These are phyloP conservation scores for Luffa acutangula DNA, from an alignment of 306 rosid species.

Conservation along the genomic window DNA sequence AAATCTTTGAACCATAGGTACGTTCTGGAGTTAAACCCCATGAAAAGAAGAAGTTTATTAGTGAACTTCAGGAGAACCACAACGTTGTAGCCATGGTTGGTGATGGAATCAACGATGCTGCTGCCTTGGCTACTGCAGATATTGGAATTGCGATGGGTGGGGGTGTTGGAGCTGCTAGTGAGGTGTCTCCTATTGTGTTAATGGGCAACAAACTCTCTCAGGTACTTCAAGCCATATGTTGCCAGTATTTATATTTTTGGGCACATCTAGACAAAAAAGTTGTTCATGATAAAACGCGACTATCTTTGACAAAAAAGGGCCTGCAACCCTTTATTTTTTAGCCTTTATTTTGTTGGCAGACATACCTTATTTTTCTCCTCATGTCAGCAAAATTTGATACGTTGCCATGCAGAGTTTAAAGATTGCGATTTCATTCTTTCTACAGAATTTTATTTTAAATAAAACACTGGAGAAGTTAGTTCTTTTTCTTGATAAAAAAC, in stretches of 20 bases:
- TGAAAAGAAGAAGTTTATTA: slow-evolving; percentile 64
- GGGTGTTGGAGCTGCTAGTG: slow-evolving; percentile 98
- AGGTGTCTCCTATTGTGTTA: slow-evolving; percentile 84
- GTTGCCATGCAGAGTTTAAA: background rate
- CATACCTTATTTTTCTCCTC: background rate
- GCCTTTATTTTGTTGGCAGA: background rate
- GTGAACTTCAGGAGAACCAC: slow-evolving; percentile 48
- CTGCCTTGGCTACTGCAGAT: slow-evolving; percentile 89
- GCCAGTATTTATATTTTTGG: background rate
- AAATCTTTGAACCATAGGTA: slow-evolving; percentile 41
- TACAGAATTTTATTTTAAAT: background rate
- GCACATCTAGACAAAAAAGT: background rate
- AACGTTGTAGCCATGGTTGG: slow-evolving; percentile 91
- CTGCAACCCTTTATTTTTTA: background rate
- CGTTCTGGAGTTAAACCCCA: slow-evolving; percentile 75
- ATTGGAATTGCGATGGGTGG: slow-evolving; percentile 94
- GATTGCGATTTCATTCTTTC: background rate
- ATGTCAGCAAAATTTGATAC: background rate
- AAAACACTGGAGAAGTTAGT: background rate
- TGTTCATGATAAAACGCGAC: background rate
- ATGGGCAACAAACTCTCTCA: slow-evolving; percentile 89
- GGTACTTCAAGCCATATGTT: slow-evolving; percentile 27
- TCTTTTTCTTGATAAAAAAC: background rate
- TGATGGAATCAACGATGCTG: slow-evolving; percentile 95
- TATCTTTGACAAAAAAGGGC: background rate